Evolutionary conservation across 1,284 basidiomycete species (phyloP), one percentile per base, ranked within the genome.

Genomic region (Melampsora americana): DNA sequence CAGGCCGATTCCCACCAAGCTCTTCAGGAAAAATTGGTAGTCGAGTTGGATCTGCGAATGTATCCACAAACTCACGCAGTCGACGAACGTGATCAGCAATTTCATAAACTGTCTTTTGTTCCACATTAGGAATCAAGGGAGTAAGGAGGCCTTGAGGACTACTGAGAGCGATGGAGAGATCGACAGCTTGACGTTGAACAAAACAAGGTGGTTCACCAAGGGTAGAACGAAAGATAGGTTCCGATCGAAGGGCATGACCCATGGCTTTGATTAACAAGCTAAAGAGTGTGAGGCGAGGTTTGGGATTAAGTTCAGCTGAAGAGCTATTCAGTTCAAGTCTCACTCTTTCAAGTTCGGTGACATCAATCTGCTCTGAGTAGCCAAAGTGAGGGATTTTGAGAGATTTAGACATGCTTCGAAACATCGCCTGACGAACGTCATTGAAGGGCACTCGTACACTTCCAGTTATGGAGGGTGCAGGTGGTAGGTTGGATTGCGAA

Each of bases 191-290:
- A 44, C 64, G 61, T 35, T 39, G 78, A 78, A 73, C 11, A 6
- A 81, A 39, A 1, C 79, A 65, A 5, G 83, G 56, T 39, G 72
- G 66, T 5, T 78, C 69, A 18, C 82, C 70, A 26, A 79, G 69
- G 4, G 78, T 77, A 65, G 77, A 79, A 0, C 86, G 86, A 85
- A 95, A 89, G 68, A 94, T 84, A 0, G 92, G 90, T 89, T 92
- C 91, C 82, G 92, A 90, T 79, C 88, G 84, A 89, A 95, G 89
- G 0, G 92, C 88, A 78, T 88, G 87, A 0, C 90, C 87, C 64
- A 96, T 88, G 0, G 90, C 90, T 83, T 97, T 97, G 80, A 96
- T 85, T 12, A 96, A 86, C 80, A 95, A 85, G 3, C 92, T 92
- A 30, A 96, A 88, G 82, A 92, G 89, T 0, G 92, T 95, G 46